Conservation (phyloP, 2,329 filamentous ascomycete species). For the Trichophyton benhamiae region DNA sequence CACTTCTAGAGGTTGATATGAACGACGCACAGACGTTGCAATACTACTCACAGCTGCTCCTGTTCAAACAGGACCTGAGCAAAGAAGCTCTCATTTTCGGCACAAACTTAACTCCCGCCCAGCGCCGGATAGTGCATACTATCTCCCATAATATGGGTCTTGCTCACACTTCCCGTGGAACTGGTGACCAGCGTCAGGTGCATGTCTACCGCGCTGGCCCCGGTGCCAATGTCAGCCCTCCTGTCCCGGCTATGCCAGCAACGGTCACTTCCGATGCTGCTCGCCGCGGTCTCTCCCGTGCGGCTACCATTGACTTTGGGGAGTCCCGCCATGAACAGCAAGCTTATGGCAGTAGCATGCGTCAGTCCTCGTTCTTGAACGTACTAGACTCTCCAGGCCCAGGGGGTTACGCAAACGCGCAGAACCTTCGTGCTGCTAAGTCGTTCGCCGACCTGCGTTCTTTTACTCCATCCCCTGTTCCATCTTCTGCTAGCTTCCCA, state of each 20-base stretch:
- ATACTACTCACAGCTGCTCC: conserved; percentile 77
- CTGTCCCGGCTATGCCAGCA: conserved; percentile 48
- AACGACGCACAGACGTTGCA: conserved; percentile 80
- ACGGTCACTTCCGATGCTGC: conserved; percentile 60
- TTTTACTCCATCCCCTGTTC: conserved; percentile 85
- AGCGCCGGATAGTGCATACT: conserved; percentile 84
- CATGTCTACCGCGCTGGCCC: conserved; percentile 60
- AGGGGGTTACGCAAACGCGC: conserved; percentile 50
- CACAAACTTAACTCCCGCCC: conserved; percentile 62
- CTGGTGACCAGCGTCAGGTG: conserved; percentile 75
- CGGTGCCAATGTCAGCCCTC: conserved; percentile 46
- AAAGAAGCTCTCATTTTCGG: conserved; percentile 79
- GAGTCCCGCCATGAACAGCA: conserved; percentile 54
- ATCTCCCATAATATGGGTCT: conserved; percentile 91
- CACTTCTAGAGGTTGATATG: conserved; percentile 61
- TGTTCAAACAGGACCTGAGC: conserved; percentile 70
- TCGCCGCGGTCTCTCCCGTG: conserved; percentile 74
- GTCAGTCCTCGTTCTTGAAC: conserved; percentile 71
- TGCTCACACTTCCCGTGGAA: conserved; percentile 79
- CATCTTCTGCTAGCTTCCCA: conserved; percentile 79
- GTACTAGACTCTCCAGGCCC: conserved; percentile 60
- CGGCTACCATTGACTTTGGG: conserved; percentile 95
- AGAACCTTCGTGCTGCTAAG: conserved; percentile 83
- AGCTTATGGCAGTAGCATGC: conserved; percentile 58
- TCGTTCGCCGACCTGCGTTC: conserved; percentile 92